Conservation (phyloP, 331 rosid genomes). For the Erythrophleum ivorense region DNA sequence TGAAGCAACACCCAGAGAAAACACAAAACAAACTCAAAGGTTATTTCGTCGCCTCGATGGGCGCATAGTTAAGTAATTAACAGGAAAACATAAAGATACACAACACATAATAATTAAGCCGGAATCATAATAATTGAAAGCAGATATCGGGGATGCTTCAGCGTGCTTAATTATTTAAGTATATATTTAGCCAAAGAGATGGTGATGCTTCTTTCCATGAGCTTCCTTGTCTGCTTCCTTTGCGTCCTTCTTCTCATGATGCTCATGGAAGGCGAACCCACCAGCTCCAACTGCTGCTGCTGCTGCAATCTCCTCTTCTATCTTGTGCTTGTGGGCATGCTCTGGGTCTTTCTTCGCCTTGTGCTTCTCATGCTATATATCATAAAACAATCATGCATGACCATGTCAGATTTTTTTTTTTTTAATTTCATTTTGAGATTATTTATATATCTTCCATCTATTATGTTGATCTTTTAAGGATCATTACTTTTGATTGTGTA, state of each 20-base stretch:
- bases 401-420: not conserved
- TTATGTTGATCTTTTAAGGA: too few relatives aligned
- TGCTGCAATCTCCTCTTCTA: conserved; percentile 68
- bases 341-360: conserved; percentile 57
- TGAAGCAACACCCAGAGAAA: not conserved
- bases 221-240: conserved; percentile 53
- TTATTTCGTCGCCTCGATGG: not conserved
- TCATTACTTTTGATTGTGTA: too few relatives aligned
- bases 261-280: conserved; percentile 71
- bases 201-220: conserved; percentile 64
- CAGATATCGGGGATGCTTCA: not conserved
- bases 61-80: not conserved
- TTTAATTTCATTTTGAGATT: too few relatives aligned
- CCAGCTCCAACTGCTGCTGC: conserved; percentile 56
- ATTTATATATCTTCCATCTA: too few relatives aligned
- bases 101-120: not conserved
- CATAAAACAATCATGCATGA: not conserved
- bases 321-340: conserved; percentile 63
- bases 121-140: not conserved
- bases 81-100: not conserved
- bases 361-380: conserved; percentile 63
- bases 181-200: conserved; percentile 51
- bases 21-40: not conserved
- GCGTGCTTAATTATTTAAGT: not conserved
- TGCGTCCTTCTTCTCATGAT: conserved; percentile 63